phyloP scores from a whole-genome alignment of 2,329 filamentous ascomycete species.

The Ophiocordyceps camponoti-rufipedis region DNA sequence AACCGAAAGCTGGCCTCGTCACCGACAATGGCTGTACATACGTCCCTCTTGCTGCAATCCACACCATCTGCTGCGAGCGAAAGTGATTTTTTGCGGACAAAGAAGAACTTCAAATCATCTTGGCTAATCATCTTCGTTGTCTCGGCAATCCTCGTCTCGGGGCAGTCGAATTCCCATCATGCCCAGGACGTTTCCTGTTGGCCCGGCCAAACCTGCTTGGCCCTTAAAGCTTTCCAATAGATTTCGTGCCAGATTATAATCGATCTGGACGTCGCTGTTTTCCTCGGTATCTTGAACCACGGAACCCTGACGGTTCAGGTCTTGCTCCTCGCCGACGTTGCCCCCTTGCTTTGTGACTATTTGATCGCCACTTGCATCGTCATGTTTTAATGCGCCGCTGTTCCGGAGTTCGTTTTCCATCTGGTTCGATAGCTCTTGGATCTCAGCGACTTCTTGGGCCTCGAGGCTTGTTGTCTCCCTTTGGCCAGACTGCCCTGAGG shows the following conservation, averaged over 20 bases:
- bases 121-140: constrained; percentile 7
- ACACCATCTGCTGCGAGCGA: not conserved
- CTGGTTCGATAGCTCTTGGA: constrained; percentile 44
- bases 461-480: not conserved
- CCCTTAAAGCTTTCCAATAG: constrained; percentile 84
- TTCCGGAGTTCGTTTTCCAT: constrained; percentile 50
- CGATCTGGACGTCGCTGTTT: constrained; percentile 48
- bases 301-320: not conserved
- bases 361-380: constrained; percentile 15
- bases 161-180: constrained; percentile 74
- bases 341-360: not conserved
- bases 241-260: constrained; percentile 80
- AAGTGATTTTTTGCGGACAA: not conserved
- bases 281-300: constrained; percentile 22
- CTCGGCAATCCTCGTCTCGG: constrained; percentile 49
- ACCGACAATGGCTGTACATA: not conserved
- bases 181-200: constrained; percentile 70
- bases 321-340: constrained; percentile 5
- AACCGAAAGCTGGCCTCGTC: not conserved
- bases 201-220: constrained; percentile 70
- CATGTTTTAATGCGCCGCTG: constrained; percentile 18
- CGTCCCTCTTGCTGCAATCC: not conserved
- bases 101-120: not conserved
- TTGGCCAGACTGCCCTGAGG: not conserved
- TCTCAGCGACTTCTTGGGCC: constrained; percentile 39